Evolutionary conservation across 2,329 filamentous ascomycete species (phyloP).

Genomic region (Parascedosporium putredinis): DNA sequence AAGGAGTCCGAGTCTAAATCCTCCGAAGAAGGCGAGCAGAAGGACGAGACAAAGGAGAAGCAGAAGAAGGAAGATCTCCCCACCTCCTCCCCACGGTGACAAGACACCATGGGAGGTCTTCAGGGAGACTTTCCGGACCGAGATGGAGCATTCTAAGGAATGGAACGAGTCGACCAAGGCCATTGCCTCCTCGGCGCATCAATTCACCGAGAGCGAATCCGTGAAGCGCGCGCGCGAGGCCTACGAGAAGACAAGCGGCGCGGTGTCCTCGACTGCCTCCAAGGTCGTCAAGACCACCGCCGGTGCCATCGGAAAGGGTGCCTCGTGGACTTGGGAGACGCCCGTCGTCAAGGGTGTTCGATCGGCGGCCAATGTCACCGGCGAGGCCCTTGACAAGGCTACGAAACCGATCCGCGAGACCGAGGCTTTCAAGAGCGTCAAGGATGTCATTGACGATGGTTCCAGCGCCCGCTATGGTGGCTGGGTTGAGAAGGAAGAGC

Average conservation of each 20-base stretch:
- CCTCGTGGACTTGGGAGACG: conserved; percentile 96
- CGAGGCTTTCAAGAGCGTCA: conserved; percentile 88
- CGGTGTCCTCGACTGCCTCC: conserved; percentile 67
- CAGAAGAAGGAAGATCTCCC: conserved; percentile 61
- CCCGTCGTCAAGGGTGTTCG: conserved; percentile 83
- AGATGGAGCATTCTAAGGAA: conserved; percentile 95
- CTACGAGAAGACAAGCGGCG: conserved; percentile 77
- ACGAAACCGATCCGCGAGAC: conserved; percentile 90
- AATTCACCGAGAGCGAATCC: conserved; percentile 87
- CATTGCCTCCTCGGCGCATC: conserved; percentile 74
- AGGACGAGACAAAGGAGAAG: conserved; percentile 44
- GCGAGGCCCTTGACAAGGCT: conserved; percentile 82
- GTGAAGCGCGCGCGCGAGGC: conserved; percentile 78
- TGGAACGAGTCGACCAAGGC: conserved; percentile 99
- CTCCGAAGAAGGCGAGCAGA: conserved; percentile 29
- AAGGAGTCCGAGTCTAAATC: conserved; percentile 33
- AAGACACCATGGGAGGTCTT: conserved; percentile 99
- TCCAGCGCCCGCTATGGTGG: conserved; percentile 93
- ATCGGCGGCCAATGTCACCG: conserved; percentile 75
- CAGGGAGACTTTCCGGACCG: conserved; percentile 84
- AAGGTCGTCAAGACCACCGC: conserved; percentile 79
- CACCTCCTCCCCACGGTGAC: conserved; percentile 92
- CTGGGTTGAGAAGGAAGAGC: conserved; percentile 94
- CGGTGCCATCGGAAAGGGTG: conserved; percentile 77
- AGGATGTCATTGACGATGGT: conserved; percentile 92